Evolutionary conservation across 345 rosid species (phyloP), one percentile per base, ranked within the genome.

Genomic region (Firmiana major): DNA sequence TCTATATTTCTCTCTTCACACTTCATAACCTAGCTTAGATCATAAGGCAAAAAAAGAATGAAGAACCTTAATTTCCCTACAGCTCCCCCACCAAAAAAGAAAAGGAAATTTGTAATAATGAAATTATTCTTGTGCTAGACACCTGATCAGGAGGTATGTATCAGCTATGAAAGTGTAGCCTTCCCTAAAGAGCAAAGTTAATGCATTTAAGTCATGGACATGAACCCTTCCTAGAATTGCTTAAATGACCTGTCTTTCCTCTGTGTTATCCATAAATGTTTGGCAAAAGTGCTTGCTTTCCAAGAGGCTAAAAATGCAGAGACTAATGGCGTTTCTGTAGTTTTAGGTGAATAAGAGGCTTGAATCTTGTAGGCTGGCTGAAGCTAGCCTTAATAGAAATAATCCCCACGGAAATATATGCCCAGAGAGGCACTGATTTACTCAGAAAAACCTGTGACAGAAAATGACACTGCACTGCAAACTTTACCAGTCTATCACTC

Each of bases 361-460:
- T 63, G 67, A 63, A 63, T 28, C 34, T 26, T 59, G 31, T 59
- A 4, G 4, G 53, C 17, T 15, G 4, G 53, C 17, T 15, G 9
- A 2, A 12, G 4, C 13, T 58, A 26, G 59, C 74, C 74, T 40
- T 43, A 72, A 75, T 63, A 55, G 80, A 83, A 81, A 82, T 79
- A 80, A 82, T 82, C 81, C 84, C 88, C 88, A 84, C 88, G 85
- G 88, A 84, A 84, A 82, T 77, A 73, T 43, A 82, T 84, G 79
- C 73, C 70, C 78, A 77, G 83, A 67, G 74, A 78, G n/a, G 16
- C 63, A 72, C 86, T 87, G 73, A 53, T 65, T 81, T 75, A 72
- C 82, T 67, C 84, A 80, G 81, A 74, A 72, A 28, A 72, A 38
- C 74, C 84, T 75, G 85, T 46, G 42, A 46, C n/a, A 63, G 90